Evolutionary conservation across 163 green algal species (phyloP).

Genomic region (Coccomyxa subellipsoidea): DNA sequence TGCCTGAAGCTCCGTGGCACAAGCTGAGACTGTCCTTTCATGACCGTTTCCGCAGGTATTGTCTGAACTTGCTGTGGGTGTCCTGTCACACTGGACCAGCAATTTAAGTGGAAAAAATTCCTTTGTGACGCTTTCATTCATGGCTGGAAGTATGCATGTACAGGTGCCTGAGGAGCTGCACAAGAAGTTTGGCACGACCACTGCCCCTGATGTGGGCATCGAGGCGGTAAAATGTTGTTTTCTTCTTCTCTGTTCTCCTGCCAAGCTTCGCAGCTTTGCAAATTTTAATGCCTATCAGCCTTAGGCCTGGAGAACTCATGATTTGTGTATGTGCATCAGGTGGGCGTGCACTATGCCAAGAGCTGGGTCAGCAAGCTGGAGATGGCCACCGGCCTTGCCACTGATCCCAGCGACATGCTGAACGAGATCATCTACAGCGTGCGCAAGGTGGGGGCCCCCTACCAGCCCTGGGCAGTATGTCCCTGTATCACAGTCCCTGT

Average conservation of each 20-base stretch:
- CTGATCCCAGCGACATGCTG: conserved; percentile 65
- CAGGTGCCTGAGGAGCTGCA: conserved; percentile 30
- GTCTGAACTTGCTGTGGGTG: too few relatives aligned
- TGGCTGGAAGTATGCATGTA: too few relatives aligned
- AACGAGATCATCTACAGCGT: conserved; percentile 70
- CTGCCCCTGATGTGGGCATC: conserved; percentile 64
- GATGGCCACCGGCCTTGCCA: conserved; percentile 46
- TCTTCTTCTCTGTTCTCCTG: background rate
- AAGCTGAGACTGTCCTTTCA: background rate
- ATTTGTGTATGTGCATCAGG: background rate
- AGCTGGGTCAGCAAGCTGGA: conserved; percentile 50
- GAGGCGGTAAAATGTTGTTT: conserved; percentile 58
- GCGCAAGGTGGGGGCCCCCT: conserved; percentile 59
- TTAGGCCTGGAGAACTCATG: too few relatives aligned
- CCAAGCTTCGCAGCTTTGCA: too few relatives aligned
- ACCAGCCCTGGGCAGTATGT: too few relatives aligned
- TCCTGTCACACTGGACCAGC: too few relatives aligned
- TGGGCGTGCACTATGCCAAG: conserved; percentile 64
- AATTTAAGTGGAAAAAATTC: too few relatives aligned
- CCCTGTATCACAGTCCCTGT: too few relatives aligned
- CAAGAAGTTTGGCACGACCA: conserved; percentile 27
- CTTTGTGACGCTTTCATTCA: too few relatives aligned
- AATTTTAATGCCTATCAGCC: too few relatives aligned
- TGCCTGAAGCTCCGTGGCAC: too few relatives aligned
- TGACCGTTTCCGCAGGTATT: too few relatives aligned